Base-by-base conservation (phyloP, 805 yeast species). In the Barnettozyma botsteinii region DNA sequence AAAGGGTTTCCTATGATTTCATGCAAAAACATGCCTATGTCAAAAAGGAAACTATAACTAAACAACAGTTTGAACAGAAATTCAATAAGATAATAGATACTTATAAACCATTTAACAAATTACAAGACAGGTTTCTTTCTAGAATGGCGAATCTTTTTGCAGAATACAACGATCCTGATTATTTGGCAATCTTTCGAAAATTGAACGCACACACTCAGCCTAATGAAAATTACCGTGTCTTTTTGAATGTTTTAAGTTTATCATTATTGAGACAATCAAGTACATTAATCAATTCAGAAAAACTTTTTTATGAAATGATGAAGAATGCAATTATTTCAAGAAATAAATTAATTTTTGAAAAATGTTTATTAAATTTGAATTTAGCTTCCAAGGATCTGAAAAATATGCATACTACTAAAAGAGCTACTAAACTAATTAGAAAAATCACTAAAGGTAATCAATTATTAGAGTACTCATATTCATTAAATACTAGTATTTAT, bases 221-320 rank as follows among this genome's bases (percentile, higher is more conserved):
- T 5, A 45, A 45, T 33, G 33, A 32, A 12, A 45, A 38, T 9
- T 45, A 33, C 27, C 32, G 33, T 10, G 26, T 27, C 2, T 31
- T 45, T 10, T 35, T 43, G 3, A 42, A 45, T 24, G 23, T 42
- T 4, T 7, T 41, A 17, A 39, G 40, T 31, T 14, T 38, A 8
- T 22, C 36, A 5, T 9, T 42, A 23, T n/a, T 45, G 12, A 38
- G 33, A 27, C 40, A 42, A 18, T 25, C 38, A 11, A 13, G 29
- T 9, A 9, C 17, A 17, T 35, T 32, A 14, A 32, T 42, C n/a
- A 35, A 23, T 17, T 17, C 25, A 11, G 48, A 45, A 20, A 28
- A 17, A n/a, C 35, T 35, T 4, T 33, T 45, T n/a, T 20, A 17
- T 11, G 28, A 38, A n/a, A 33, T 45, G 7, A 11, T 45, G n/a